Evolutionary conservation across 139 green algal genomes (phyloP), one percentile per base, ranked within the genome.

Genomic region (Haematococcus lacustris): DNA sequence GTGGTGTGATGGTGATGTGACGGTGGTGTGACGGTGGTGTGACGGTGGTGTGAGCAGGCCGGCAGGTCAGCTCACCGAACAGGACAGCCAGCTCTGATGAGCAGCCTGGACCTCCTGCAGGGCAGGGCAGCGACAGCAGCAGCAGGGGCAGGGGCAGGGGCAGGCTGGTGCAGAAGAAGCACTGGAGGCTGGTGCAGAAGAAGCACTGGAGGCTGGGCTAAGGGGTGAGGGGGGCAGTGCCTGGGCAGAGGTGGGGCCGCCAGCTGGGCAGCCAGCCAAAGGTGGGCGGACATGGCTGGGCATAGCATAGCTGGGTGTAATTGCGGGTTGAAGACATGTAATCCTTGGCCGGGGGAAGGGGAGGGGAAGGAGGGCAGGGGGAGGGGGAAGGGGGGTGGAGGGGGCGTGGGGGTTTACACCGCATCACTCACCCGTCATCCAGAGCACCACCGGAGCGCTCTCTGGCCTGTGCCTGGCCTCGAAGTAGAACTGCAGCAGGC

Each of bases 91-190:
- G 82, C 81, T 98, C 92, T 13, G 81, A 92, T 57, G 72, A 88
- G 86, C 94, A 98, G 21, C 94, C 94, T 25, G 94, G 94, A 0
- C 94, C 94, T 64, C 94, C 93, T 79, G 88, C 86, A 71, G 83
- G n/a, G 4, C 13, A 61, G 60, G 25, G 4, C 3, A 23, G 43
- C 33, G 35, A 43, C n/a, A 1, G 40, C n/a, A 25, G 28, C 39
- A 66, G 38, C 28, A 34, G 30, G 23, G 68, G 2, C 2, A 3
- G 50, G 47, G 32, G 50, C 62, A 41, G 6, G 26, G 3, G n/a
- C 9, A 13, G 7, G 30, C n/a, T 5, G 3, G n/a, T 28, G 17
- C 5, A n/a, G 41, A 28, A 39, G 5, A 26, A 5, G 32, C 17
- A 32, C 39, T 3, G 23, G 2, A 38, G n/a, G 13, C 73, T 51